Evolutionary conservation across 73 alveolate genomes (phyloP).

Genomic region (Paramecium pentaurelia): DNA sequence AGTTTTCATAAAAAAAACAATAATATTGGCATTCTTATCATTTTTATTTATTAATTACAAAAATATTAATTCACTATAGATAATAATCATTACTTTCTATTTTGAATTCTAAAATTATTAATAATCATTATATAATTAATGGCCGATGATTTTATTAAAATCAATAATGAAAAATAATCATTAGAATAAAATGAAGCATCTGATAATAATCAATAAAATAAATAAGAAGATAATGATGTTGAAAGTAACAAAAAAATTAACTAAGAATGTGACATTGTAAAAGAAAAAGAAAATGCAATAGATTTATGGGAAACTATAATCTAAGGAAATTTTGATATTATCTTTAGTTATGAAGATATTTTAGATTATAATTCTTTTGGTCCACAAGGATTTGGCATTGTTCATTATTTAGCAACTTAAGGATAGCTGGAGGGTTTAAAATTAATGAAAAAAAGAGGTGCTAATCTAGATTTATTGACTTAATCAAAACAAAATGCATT

Average conservation of each 20-base stretch:
- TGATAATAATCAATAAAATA: not conserved
- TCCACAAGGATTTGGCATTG: constrained; percentile 23
- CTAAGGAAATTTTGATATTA: not conserved
- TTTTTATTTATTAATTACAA: not conserved
- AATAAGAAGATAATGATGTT: not conserved
- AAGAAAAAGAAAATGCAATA: not conserved
- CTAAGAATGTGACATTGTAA: not conserved
- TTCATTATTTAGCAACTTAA: not conserved
- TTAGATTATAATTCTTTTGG: not conserved
- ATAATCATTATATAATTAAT: not conserved
- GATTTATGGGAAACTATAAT: not conserved
- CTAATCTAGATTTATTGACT: not conserved
- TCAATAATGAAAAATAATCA: not conserved
- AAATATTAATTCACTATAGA: not conserved
- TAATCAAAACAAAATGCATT: not conserved
- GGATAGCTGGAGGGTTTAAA: not conserved
- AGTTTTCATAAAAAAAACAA: not conserved
- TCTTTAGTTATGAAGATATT: not conserved
- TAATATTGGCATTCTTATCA: not conserved
- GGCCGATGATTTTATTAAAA: not conserved
- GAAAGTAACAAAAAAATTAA: not conserved
- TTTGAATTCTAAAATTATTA: not conserved
- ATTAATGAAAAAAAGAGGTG: not conserved
- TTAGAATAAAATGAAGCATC: not conserved
- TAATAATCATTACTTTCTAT: not conserved